Evolutionary conservation across 192 early-diverging fungal species (phyloP), one percentile per base, ranked within the genome.

Genomic region (Coemansia sp.): DNA sequence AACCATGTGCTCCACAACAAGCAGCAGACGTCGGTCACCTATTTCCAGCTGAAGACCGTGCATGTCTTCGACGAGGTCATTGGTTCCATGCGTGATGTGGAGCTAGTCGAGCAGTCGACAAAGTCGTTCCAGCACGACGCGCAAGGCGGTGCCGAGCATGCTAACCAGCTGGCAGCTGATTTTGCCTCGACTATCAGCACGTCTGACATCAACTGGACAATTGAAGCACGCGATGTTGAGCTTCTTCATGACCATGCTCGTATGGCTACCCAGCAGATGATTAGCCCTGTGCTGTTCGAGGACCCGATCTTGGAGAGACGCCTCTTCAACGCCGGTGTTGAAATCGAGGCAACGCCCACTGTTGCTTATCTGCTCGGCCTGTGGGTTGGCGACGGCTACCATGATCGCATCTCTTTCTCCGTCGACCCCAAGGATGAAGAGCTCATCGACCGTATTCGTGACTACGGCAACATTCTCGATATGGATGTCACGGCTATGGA

Each of bases 221-320:
- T 77, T 14, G 68, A 77, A 22, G 75, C 75, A 12, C 69, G 69
- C 58, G 75, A 77, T 55, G 61, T 77, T 29, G 58, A 53, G 40
- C 61, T 41, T 15, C 58, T 77, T 50, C 14, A 27, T 39, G 48
- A 2, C 24, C 14, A 60, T 3, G 65, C 38, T n/a, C 64, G 75
- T 24, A 24, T 21, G 10, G 75, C 75, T 1, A 77, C 75, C 5
- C 40, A 52, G n/a, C 75, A 77, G 62, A 46, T 43, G 29, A 36
- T 50, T 38, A 56, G 50, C 8, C 75, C 75, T 2, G 61, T 77
- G 26, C 65, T 60, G n/a, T 21, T 67, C 17, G 69, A 77, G 42
- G 18, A 35, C 1, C 53, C 58, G 6, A 19, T n/a, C 8, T 37
- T 70, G 34, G 17, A 37, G 17, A 18, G 21, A 62, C 14, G 62